Evolutionary conservation across 139 green algal genomes (phyloP), one percentile per base, ranked within the genome.

Genomic region (Edaphochlamys debaryana): DNA sequence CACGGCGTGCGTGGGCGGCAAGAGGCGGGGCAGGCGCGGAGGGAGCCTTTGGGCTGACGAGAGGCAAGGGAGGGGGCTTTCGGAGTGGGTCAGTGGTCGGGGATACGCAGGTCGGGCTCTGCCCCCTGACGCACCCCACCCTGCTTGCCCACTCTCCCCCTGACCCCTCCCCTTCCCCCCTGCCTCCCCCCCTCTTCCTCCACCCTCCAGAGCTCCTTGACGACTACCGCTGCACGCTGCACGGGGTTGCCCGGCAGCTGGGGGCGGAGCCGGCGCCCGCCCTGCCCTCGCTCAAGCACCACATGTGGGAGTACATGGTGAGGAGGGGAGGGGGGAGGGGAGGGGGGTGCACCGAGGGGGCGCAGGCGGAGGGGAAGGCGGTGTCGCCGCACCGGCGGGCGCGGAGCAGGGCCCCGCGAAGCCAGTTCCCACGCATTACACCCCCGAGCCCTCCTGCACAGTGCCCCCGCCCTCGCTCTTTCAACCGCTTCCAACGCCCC

Each of bases 151-250:
- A 5, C 32, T 80, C 32, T 19, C 32, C 52, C 37, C 17, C n/a
- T 37, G 30, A 41, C 42, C 6, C 52, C 36, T 32, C 8, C 50
- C n/a, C 52, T 67, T 19, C 58, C 58, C 29, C 29, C 7, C 58
- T 8, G 27, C 58, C 3, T 22, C 27, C 58, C 27, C 27, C 64
- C 36, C 13, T 22, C 29, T 19, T n/a, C 62, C 13, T 22, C 29
- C 40, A 30, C 15, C 17, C 30, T 85, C 72, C 90, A 95, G 95
- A 98, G 91, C 79, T 97, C 23, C 89, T 98, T 40, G 90, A 93
- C 36, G 93, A 96, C 67, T 98, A 98, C 85, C 85, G 93, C 67
- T 77, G 73, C 45, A 88, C 89, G 36, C 79, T 98, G 54, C 83
- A 96, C 63, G 58, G 86, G 37, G 63, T 97, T 45, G 91, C 98